Evolutionary conservation across 306 rosid genomes (phyloP).

Genomic region (Ammopiptanthus mongolicus): DNA sequence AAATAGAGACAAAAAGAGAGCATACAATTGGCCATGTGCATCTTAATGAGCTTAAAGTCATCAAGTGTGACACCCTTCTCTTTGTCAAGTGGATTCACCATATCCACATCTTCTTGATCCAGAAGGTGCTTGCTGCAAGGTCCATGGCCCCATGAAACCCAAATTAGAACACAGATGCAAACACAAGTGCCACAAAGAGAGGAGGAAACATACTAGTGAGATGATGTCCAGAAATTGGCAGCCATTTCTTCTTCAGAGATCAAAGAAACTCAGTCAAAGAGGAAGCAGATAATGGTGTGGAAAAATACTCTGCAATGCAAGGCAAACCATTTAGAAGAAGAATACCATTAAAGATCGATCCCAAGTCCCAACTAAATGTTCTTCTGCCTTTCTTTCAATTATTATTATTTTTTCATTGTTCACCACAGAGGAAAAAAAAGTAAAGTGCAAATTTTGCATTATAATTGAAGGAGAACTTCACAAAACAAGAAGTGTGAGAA

Average conservation of each 20-base stretch:
- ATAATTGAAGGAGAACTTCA: background rate
- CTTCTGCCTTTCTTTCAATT: background rate
- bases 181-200: background rate
- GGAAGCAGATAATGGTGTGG: background rate
- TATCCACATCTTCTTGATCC: slow-evolving; percentile 92
- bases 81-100: slow-evolving; percentile 66
- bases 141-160: slow-evolving; percentile 3
- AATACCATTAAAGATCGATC: background rate
- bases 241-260: slow-evolving; percentile 47
- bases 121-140: slow-evolving; percentile 63
- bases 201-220: slow-evolving; percentile 59
- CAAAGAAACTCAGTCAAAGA: slow-evolving; percentile 4
- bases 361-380: background rate
- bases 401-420: background rate
- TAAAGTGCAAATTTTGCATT: background rate
- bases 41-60: slow-evolving; percentile 90
- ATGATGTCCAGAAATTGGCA: slow-evolving; percentile 91
- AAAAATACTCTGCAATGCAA: slow-evolving; percentile 2
- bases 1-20: background rate
- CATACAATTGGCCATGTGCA: slow-evolving; percentile 84
- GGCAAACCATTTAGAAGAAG: slow-evolving; percentile 6
- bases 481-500: background rate
- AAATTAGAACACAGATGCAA: slow-evolving; percentile 14
- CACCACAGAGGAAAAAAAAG: background rate
- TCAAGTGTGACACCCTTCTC: slow-evolving; percentile 83